Evolutionary conservation across 108 stramenopile genomes (phyloP), one percentile per base, ranked within the genome.

Genomic region (Nannochloropsis salina): DNA sequence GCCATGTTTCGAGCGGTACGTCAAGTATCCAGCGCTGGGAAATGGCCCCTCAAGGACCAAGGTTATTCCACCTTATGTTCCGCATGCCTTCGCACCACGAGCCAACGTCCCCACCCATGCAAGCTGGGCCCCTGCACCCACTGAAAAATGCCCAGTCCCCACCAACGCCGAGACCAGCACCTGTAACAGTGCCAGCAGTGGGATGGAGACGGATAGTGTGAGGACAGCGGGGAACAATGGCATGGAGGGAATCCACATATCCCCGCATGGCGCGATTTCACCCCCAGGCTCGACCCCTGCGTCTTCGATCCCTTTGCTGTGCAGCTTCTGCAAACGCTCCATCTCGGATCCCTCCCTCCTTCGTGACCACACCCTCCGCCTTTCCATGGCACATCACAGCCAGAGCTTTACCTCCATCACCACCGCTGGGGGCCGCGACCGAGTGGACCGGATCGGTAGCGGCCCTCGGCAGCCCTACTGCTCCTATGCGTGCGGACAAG

Each of bases 331-430:
- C 6, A 74, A 74, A 8, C 15, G 20, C 15, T 0, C 8, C 61
- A 74, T 74, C 61, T n/a, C 61, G 20, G 61, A 74, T 6, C 61
- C 61, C 61, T n/a, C n/a, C 61, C 61, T 74, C 61, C 61, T 74
- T 74, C 61, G 61, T 4, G 61, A 74, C 61, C 61, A n/a, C n/a
- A n/a, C 61, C n/a, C 61, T 74, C 8, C 61, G 61, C n/a, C 61
- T n/a, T 4, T 74, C 61, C 61, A 15, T 74, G n/a, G 61, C 61
- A 3, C 31, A 31, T 31, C 31, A 31, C 31, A 31, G 31, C 31
- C 31, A 31, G 31, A 31, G 31, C 31, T 31, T 31, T 1, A 2
- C 5, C 61, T 74, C 61, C 20, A 0, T 74, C 8, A 15, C 61
- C 61, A n/a, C 20, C 61, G 20, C 61, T 8, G 8, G 31, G 31